Evolutionary conservation across 441 rosid species (phyloP), one percentile per base, ranked within the genome.

Genomic region (Macaranga tanarius): DNA sequence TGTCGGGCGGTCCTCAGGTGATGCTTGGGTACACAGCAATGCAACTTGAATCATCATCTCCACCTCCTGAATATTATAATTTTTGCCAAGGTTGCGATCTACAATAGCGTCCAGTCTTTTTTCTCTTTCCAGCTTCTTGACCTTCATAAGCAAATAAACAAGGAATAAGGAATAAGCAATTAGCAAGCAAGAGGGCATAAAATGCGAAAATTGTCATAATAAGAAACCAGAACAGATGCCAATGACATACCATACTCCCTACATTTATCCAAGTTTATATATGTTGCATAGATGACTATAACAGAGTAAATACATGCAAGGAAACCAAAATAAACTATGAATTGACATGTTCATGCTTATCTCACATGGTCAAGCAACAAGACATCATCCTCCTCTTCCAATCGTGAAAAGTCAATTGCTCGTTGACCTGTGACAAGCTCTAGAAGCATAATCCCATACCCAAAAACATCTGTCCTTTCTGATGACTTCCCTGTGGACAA

Each of bases 361-460:
- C 92, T 86, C 79, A 93, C 98, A 81, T 92, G 98, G 76, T 94
- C 98, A 69, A 94, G 93, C 85, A 94, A 77, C 47, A 94, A 81
- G 76, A 92, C 98, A 82, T 94, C 98, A 79, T 94, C 98, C 77
- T 92, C 98, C 75, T 90, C 97, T 78, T 94, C 98, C 76, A 92
- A 79, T 67, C 97, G 92, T 38, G 98, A 92, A 79, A 94, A 90
- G 82, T 94, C 99, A 70, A 94, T 89, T 7, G 99, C 99, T 45
- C 99, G 90, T 81, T 94, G 99, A 70, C 99, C 99, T 2, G 99
- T 94, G 57, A 94, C 97, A 67, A 94, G 92, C 87, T 94, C 99
- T 4, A 94, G 84, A 76, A 94, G 95, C 97, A 86, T 87, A 52
- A 94, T 92, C 47, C 99, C 99, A 23, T 90, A 94, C 59, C 99